Evolutionary conservation across 2,329 filamentous ascomycete species (phyloP), one percentile per base, ranked within the genome.

Genomic region (Colletotrichum orbiculare): DNA sequence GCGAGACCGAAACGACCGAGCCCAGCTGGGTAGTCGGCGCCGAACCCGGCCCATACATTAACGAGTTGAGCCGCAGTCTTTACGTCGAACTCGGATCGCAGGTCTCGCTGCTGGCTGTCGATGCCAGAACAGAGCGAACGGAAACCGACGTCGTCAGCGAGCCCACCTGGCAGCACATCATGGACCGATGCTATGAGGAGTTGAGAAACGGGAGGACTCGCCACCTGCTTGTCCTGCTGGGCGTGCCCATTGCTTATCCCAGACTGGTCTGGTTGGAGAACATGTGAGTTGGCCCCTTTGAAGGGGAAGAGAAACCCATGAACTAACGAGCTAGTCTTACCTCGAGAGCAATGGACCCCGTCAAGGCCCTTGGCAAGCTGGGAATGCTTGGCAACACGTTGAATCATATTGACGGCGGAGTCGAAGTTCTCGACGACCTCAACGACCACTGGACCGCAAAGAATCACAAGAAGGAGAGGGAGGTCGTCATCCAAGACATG

Each of bases 361-460:
- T 97, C 75, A 98, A 98, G 77, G 92, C 92, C 6, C 83, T 98
- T 33, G 92, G 94, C 43, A 91, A 93, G 72, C 87, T 91, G 41
- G 94, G 95, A 2, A 78, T 96, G 69, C 84, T 98, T 55, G 92
- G 93, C 4, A 87, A 87, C 65, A 88, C 96, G 47, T 83, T 97
- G 43, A 97, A 97, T 79, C 91, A 91, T 70, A 94, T 97, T 71
- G 94, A 97, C 73, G 94, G 93, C 25, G 93, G 93, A 15, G 91
- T 96, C 6, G 96, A 98, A 77, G 92, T 98, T 12, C 82, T 97
- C 35, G 94, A 97, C 74, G 94, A 97, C 71, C 81, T 97, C 9
- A 95, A 97, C 74, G 96, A 98, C 76, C 95, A 99, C 75, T 99
- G 96, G 96, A 97, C 95, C 1, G 93, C 95, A 42, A 97, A 93